Percentiles rank a stretch among this genome's conserved stretches.
Conservation (phyloP, 192 early-diverging fungal genomes). For the Rhizoclosmatium sp. region DNA sequence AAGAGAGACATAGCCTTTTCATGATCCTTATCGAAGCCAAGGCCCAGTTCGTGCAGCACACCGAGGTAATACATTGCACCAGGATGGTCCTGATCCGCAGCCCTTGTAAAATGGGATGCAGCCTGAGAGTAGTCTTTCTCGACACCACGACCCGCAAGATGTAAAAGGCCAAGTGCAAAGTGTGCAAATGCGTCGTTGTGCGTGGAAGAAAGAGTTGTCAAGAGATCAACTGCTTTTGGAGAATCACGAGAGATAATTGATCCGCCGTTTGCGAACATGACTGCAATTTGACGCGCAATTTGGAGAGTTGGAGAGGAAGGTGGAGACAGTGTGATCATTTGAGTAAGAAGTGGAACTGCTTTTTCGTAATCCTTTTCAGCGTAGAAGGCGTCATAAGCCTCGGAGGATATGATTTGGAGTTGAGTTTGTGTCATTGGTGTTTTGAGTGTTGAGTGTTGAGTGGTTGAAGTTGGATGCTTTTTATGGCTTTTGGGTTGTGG, state of each 20-base stretch:
- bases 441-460: too few species aligned
- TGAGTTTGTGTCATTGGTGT: too few species aligned
- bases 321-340: too few species aligned
- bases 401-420: too few species aligned
- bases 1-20: neutral
- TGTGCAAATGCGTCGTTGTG: neutral
- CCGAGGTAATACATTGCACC: neutral
- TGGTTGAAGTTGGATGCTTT: too few species aligned
- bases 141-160: neutral
- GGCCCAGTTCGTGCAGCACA: neutral
- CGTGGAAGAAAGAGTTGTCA: neutral
- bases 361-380: too few species aligned
- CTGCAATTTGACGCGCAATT: neutral
- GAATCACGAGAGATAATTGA: neutral
- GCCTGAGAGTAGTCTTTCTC: neutral
- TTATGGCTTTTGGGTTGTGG: too few species aligned
- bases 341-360: too few species aligned
- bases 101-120: neutral
- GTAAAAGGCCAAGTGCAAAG: neutral
- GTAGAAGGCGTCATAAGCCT: too few species aligned
- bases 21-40: neutral
- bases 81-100: neutral
- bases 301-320: too few species aligned
- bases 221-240: neutral
- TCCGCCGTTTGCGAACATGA: neutral